Conservation (phyloP, 371 early-diverging fungal genomes). For the Dinochytrium kinnereticum region DNA sequence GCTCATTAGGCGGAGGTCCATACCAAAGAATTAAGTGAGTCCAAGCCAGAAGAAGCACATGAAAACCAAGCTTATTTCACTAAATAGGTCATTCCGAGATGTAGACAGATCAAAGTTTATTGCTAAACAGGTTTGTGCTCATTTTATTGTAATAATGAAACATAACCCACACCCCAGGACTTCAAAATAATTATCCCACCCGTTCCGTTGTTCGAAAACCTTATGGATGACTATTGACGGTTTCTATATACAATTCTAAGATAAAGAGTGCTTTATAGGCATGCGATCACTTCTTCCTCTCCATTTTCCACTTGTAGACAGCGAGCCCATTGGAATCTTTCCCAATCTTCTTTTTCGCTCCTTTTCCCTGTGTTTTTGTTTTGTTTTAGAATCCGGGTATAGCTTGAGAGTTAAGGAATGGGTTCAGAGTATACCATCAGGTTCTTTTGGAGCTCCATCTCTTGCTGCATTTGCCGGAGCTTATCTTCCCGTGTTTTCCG, state of each 20-base stretch:
- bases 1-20: not conserved
- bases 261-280: not conserved
- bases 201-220: constrained; percentile 23
- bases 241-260: not conserved
- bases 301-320: constrained; percentile 90
- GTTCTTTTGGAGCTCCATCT: constrained; percentile 78
- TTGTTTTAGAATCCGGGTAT: too few relatives aligned
- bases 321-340: constrained; percentile 79
- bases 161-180: not conserved
- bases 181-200: constrained; percentile 30
- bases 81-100: constrained; percentile 5
- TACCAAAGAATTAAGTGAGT: not conserved
- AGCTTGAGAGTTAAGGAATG: too few relatives aligned
- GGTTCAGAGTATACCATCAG: too few relatives aligned
- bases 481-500: constrained; percentile 81
- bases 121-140: not conserved
- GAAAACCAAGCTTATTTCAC: too few relatives aligned
- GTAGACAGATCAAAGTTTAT: constrained; percentile 18
- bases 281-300: constrained; percentile 66
- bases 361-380: constrained; percentile 76
- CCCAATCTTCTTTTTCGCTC: constrained; percentile 80
- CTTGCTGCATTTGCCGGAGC: constrained; percentile 72
- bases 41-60: too few relatives aligned
- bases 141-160: not conserved
- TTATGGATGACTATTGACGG: constrained; percentile 16